These are phyloP conservation scores for Flaveria trinervia DNA, from an alignment of 129 eudicot species.

Conservation along the genomic window DNA sequence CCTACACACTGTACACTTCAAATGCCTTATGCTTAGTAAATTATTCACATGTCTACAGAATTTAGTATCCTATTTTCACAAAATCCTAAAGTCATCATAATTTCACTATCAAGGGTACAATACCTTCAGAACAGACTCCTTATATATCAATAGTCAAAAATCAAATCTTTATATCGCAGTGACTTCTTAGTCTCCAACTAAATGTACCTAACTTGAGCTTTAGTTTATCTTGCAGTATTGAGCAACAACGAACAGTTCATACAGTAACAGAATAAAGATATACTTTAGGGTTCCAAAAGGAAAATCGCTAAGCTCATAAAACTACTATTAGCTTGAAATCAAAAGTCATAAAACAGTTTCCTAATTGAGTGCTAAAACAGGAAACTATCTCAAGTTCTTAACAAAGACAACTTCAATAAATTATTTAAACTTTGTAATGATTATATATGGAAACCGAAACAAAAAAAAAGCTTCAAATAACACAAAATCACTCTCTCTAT, in stretches of 20 bases:
- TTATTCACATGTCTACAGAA: not conserved
- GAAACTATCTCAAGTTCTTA: not conserved
- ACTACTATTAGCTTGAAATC: too few species aligned
- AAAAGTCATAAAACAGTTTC: slow-evolving; percentile 17
- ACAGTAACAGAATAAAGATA: not conserved
- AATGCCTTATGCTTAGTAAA: not conserved
- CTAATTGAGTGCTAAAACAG: not conserved
- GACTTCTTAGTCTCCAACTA: not conserved
- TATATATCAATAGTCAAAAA: not conserved
- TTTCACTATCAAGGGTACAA: not conserved
- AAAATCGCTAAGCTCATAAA: not conserved
- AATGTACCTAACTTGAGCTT: not conserved
- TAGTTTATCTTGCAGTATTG: too few species aligned
- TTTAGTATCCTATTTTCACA: slow-evolving; percentile 6
- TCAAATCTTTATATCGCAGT: not conserved
- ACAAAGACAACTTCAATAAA: not conserved
- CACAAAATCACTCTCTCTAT: not conserved
- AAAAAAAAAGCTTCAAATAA: not conserved
- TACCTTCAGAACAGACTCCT: not conserved
- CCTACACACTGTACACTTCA: slow-evolving; percentile 1
- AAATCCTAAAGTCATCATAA: not conserved
- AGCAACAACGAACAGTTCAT: too few species aligned
- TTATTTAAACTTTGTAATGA: not conserved
- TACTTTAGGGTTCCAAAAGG: slow-evolving; percentile 8
- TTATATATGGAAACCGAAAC: not conserved